Conservation (phyloP, 2,329 filamentous ascomycete genomes). For the Aureobasidium sp. region DNA sequence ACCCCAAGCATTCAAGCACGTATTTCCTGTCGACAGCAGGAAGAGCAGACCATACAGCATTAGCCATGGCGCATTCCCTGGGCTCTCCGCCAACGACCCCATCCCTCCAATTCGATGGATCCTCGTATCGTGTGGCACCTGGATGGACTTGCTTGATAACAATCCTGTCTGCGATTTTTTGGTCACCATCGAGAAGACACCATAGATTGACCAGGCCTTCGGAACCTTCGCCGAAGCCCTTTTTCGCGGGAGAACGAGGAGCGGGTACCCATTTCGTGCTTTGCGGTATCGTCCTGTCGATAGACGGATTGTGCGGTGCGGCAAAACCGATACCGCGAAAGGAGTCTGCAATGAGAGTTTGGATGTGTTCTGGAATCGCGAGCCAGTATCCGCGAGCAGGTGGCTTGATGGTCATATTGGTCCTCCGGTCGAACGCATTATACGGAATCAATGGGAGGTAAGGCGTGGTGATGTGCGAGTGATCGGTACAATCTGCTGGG, state of each 20-base stretch:
- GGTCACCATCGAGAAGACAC: not conserved
- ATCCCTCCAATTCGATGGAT: not conserved
- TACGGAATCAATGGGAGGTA: not conserved
- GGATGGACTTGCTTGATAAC: conserved; percentile 5
- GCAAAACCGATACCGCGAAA: not conserved
- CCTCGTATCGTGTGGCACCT: not conserved
- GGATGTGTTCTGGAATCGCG: not conserved
- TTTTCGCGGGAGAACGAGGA: not conserved
- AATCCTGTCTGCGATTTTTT: not conserved
- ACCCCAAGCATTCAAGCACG: conserved; percentile 1
- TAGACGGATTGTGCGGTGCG: not conserved
- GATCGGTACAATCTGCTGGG: not conserved
- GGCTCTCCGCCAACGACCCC: not conserved
- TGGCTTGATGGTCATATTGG: not conserved
- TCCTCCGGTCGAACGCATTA: too few species aligned
- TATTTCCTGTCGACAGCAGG: not conserved
- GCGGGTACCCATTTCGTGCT: not conserved
- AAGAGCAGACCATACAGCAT: not conserved
- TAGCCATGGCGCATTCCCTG: not conserved
- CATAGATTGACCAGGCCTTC: not conserved
- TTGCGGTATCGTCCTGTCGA: not conserved
- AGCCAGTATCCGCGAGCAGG: not conserved
- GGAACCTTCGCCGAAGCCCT: not conserved
- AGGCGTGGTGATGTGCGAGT: not conserved
- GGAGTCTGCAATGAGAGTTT: not conserved